These are phyloP conservation scores for Galerina marginata DNA, from an alignment of 768 basidiomycete species.

Conservation along the genomic window DNA sequence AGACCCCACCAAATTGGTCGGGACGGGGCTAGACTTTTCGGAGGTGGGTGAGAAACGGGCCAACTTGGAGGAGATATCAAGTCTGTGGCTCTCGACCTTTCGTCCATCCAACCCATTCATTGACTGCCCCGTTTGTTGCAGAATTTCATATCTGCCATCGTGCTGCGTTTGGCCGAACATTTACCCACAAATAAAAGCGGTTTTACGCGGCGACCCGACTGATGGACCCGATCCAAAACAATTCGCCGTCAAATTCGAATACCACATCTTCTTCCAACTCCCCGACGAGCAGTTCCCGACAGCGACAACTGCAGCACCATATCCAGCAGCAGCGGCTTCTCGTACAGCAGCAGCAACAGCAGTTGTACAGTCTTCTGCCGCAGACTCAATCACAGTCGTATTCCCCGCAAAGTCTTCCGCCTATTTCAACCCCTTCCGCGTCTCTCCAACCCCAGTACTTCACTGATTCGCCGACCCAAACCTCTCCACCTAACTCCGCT, in stretches of 20 bases:
- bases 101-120: constrained; percentile 8
- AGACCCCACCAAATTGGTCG: too few relatives aligned
- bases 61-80: constrained; percentile 10
- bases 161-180: constrained; percentile 3
- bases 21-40: constrained; percentile 2
- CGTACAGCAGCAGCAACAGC: constrained; percentile 25
- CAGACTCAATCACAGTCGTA: constrained; percentile 9
- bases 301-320: constrained; percentile 11
- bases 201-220: constrained; percentile 12
- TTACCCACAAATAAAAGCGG: constrained; percentile 14
- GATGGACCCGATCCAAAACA: constrained; percentile 25
- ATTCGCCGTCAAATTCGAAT: constrained; percentile 11
- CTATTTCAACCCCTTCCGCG: constrained; percentile 15
- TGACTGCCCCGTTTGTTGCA: constrained; percentile 9
- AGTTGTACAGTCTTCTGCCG: constrained; percentile 21
- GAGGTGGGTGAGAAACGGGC: constrained; percentile 5
- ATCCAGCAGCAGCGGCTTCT: constrained; percentile 15
- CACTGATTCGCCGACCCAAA: constrained; percentile 28
- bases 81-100: constrained; percentile 14
- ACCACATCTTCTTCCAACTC: constrained; percentile 10
- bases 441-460: constrained; percentile 24
- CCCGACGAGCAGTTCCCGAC: constrained; percentile 10
- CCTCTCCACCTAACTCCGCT: constrained; percentile 30
- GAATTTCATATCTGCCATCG: neutral
- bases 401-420: constrained; percentile 16